These are phyloP conservation scores for Komagataella populi DNA, from an alignment of 805 yeast genomes.

Conservation along the genomic window DNA sequence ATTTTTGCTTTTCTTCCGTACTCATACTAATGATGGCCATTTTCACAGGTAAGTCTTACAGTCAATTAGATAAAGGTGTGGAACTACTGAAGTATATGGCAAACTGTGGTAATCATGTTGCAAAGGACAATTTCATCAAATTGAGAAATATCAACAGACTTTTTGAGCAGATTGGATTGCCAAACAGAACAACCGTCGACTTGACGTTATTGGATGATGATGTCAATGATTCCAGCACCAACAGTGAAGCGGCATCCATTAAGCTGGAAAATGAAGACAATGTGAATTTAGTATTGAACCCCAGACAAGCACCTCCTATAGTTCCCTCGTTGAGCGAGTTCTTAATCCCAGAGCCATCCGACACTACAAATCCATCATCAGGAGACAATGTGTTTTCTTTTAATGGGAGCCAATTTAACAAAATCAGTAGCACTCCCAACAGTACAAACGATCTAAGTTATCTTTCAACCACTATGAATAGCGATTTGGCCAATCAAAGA, in stretches of 20 bases:
- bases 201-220: constrained; percentile 5
- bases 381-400: neutral
- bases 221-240: constrained; percentile 2
- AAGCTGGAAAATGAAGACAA: constrained; percentile 3
- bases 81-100: constrained; percentile 15
- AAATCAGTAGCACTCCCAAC: neutral
- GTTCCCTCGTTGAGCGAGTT: neutral
- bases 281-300: neutral
- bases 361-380: neutral
- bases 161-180: constrained; percentile 9
- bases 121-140: constrained; percentile 13
- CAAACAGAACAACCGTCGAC: constrained; percentile 5
- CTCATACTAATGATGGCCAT: constrained; percentile 14
- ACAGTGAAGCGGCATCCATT: constrained; percentile 2
- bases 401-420: neutral
- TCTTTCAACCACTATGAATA: constrained; percentile 1
- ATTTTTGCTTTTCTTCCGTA: constrained; percentile 21
- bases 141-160: constrained; percentile 10
- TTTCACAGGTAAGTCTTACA: constrained; percentile 3
- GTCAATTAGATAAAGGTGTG: constrained; percentile 9
- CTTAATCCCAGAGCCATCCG: neutral
- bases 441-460: constrained; percentile 1
- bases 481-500: constrained; percentile 1
- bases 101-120: constrained; percentile 13
- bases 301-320: neutral